Base-by-base conservation (phyloP, 768 basidiomycete genomes). In the Trametes punicea region DNA sequence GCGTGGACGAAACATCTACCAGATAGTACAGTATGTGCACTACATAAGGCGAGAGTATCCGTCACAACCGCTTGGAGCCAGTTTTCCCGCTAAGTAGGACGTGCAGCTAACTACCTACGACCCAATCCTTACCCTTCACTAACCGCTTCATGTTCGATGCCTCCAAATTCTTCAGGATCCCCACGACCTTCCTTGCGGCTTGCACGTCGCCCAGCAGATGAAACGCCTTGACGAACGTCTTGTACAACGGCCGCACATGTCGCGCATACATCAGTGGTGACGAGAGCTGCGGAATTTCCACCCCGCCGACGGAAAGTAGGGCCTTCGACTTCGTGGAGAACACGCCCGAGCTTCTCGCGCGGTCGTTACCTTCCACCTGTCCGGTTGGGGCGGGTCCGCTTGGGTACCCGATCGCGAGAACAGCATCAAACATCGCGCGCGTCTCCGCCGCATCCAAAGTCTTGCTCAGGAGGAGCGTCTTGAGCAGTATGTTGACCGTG, bases 141-240 rank as follows among this genome's bases (percentile, higher is more conserved):
- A 41, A 30, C 6, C 41, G 42, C 29, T 29, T n/a, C 40, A 21
- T 18, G 7, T 39, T 41, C 45, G 38, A 29, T 33, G 23, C 55
- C 50, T 65, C 49, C 18, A 63, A n/a, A 29, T 33, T 46, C 45
- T 78, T 81, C 63, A 88, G 62, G 55, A 87, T 82, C 20, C 75
- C 79, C 21, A 84, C 62, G 20, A 87, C 76, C 40, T 59, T 74
- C 64, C 75, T 72, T 23, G 83, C 85, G 36, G 81, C 82, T 10
- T 66, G 67, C 6, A 65, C 58, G 65, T 92, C 88, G 20, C 77
- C 77, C 26, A 82, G 71, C 38, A 73, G 47, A 65, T 81, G 77
- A 59, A 90, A 78, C 13, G 81, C 83, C 63, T 78, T 82, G 64
- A 87, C 80, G 69, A 91, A 84, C 81, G 83, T 83, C 73, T 77